phyloP scores from a whole-genome alignment of 768 basidiomycete genomes.

The Rubroboletus pulcherrimus region DNA sequence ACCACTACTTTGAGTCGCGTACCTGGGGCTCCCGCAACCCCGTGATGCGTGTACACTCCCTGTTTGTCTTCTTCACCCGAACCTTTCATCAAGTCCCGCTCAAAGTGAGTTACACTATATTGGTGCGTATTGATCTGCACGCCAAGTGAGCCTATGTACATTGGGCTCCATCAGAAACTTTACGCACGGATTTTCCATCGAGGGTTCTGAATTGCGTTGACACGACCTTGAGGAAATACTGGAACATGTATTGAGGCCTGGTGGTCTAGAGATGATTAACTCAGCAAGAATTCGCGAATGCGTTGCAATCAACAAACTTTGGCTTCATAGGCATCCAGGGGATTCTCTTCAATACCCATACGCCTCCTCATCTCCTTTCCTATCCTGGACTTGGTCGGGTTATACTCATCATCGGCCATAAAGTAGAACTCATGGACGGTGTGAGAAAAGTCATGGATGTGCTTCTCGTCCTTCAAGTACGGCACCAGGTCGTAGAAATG shows the following conservation, averaged over 20 bases:
- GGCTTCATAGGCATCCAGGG: slow-evolving; percentile 65
- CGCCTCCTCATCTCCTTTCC: slow-evolving; percentile 63
- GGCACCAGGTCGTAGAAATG: slow-evolving; percentile 89
- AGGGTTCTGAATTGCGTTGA: slow-evolving; percentile 91
- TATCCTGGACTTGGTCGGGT: slow-evolving; percentile 58
- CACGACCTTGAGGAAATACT: slow-evolving; percentile 99
- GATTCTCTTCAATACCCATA: slow-evolving; percentile 71
- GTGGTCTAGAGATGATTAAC: slow-evolving; percentile 45
- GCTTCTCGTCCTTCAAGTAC: slow-evolving; percentile 83
- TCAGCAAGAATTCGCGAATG: slow-evolving; percentile 4
- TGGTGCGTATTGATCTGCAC: slow-evolving; percentile 81
- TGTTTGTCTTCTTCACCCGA: slow-evolving; percentile 52
- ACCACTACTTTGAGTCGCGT: slow-evolving; percentile 1
- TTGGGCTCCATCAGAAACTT: background rate
- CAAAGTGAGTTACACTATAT: slow-evolving; percentile 95
- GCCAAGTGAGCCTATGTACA: slow-evolving; percentile 1
- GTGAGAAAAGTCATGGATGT: slow-evolving; percentile 94
- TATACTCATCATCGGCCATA: slow-evolving; percentile 76
- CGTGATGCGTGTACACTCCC: slow-evolving; percentile 73
- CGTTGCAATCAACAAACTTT: slow-evolving; percentile 40
- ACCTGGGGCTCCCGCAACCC: slow-evolving; percentile 69
- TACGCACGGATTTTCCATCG: slow-evolving; percentile 60
- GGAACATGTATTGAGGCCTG: slow-evolving; percentile 91
- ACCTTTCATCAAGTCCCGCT: slow-evolving; percentile 79
- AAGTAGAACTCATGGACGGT: slow-evolving; percentile 79